Conservation (phyloP, 1,284 basidiomycete genomes). For the Ustilago crameri region DNA sequence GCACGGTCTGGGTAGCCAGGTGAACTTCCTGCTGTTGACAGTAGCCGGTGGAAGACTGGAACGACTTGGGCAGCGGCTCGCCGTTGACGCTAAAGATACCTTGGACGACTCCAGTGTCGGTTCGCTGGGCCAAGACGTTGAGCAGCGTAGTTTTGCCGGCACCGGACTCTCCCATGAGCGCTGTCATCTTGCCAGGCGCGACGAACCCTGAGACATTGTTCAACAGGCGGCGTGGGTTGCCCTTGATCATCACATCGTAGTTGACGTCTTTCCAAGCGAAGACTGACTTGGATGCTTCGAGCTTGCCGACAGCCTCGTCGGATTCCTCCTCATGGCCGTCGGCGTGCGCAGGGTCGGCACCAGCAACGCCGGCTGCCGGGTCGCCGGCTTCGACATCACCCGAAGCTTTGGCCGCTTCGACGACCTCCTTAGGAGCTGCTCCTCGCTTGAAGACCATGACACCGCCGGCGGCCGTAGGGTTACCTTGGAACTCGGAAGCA, state of each 20-base stretch:
- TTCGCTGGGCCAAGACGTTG: slow-evolving; percentile 58
- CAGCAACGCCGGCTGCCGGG: slow-evolving; percentile 6
- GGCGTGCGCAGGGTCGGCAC: neutral
- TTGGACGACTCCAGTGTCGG: slow-evolving; percentile 48
- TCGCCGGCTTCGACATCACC: slow-evolving; percentile 28
- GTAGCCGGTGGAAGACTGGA: slow-evolving; percentile 57
- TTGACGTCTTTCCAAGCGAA: slow-evolving; percentile 58
- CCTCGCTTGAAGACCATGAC: slow-evolving; percentile 60
- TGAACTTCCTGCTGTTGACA: slow-evolving; percentile 62
- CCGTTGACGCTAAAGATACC: slow-evolving; percentile 54
- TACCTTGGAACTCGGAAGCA: slow-evolving; percentile 55
- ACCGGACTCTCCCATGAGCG: slow-evolving; percentile 63
- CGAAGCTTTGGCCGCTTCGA: slow-evolving; percentile 25
- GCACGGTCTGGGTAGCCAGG: slow-evolving; percentile 48
- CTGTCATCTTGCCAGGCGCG: slow-evolving; percentile 57
- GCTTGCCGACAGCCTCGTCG: slow-evolving; percentile 25
- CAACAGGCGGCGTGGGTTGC: slow-evolving; percentile 51
- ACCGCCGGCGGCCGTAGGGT: slow-evolving; percentile 54
- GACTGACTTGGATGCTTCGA: slow-evolving; percentile 47
- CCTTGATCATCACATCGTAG: slow-evolving; percentile 58
- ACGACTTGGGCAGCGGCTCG: slow-evolving; percentile 41
- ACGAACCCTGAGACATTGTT: slow-evolving; percentile 69
- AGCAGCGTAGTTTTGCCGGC: slow-evolving; percentile 63
- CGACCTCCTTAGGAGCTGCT: slow-evolving; percentile 31
- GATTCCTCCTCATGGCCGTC: slow-evolving; percentile 5